Evolutionary conservation across 768 basidiomycete genomes (phyloP).

Genomic region (Auricularia cornea): DNA sequence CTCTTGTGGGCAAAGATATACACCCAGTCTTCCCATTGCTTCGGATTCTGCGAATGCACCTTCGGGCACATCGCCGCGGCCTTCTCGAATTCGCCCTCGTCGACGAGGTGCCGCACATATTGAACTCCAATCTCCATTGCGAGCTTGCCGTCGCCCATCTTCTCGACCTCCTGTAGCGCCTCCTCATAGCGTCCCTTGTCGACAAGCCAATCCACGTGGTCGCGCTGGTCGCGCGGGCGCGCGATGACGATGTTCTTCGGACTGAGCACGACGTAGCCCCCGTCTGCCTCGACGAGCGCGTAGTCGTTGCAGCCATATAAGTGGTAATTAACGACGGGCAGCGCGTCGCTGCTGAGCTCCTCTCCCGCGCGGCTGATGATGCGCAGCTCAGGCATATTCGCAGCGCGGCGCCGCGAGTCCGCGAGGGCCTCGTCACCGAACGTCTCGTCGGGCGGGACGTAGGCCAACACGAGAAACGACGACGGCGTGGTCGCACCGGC

Average conservation of each 20-base stretch:
- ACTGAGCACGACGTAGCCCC: constrained; percentile 67
- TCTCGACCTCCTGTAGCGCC: constrained; percentile 74
- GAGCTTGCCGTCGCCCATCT: constrained; percentile 37
- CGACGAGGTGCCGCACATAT: constrained; percentile 80
- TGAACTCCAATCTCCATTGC: constrained; percentile 70
- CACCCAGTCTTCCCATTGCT: constrained; percentile 95
- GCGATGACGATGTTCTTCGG: constrained; percentile 84
- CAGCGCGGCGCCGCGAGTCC: constrained; percentile 75
- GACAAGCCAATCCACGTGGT: constrained; percentile 89
- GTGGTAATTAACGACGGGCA: constrained; percentile 70
- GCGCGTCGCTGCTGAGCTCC: constrained; percentile 76
- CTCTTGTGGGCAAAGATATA: constrained; percentile 78
- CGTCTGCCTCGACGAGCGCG: constrained; percentile 32
- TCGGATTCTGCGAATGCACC: constrained; percentile 70
- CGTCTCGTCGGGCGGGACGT: constrained; percentile 67
- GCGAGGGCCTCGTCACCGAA: constrained; percentile 62
- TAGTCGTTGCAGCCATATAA: constrained; percentile 93
- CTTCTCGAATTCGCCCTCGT: constrained; percentile 71
- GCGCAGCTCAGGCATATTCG: constrained; percentile 89
- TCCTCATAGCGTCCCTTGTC: constrained; percentile 83
- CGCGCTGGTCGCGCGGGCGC: constrained; percentile 76
- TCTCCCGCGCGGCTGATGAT: constrained; percentile 86
- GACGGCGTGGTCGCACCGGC: constrained; percentile 33
- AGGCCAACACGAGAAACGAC: constrained; percentile 82
- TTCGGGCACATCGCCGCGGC: constrained; percentile 80